Evolutionary conservation across 192 early-diverging fungal species (phyloP).

Genomic region (Coemansia sp.): DNA sequence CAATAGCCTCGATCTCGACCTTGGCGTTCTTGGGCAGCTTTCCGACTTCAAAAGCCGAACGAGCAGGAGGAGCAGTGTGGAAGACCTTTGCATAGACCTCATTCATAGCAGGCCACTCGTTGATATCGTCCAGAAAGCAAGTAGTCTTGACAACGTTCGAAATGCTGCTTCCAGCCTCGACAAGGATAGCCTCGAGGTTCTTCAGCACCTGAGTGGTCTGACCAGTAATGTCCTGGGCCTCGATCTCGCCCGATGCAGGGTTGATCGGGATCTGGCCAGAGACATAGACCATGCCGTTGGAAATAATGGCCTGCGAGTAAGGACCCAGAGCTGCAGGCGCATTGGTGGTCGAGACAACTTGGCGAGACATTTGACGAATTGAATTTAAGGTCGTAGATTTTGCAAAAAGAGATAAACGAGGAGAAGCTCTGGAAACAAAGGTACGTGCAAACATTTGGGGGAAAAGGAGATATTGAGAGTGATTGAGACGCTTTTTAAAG

Average conservation of each 20-base stretch:
- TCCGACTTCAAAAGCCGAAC: slow-evolving; percentile 85
- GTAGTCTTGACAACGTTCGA: slow-evolving; percentile 94
- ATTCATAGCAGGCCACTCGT: slow-evolving; percentile 90
- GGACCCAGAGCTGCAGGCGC: slow-evolving; percentile 76
- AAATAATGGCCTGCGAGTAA: slow-evolving; percentile 80
- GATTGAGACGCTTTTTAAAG: too few relatives aligned
- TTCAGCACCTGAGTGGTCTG: slow-evolving; percentile 77
- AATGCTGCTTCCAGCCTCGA: slow-evolving; percentile 75
- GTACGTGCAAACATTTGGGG: slow-evolving; percentile 9
- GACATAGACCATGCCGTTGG: slow-evolving; percentile 80
- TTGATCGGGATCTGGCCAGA: slow-evolving; percentile 77
- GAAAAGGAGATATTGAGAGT: background rate
- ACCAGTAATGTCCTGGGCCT: slow-evolving; percentile 65
- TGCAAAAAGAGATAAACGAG: slow-evolving; percentile 12
- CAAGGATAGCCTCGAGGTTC: slow-evolving; percentile 84
- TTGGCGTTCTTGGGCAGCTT: slow-evolving; percentile 86
- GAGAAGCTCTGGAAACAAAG: background rate
- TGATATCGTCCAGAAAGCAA: slow-evolving; percentile 90
- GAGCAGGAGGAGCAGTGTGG: slow-evolving; percentile 65
- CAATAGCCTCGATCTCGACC: slow-evolving; percentile 94
- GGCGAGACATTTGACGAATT: slow-evolving; percentile 42
- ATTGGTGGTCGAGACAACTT: slow-evolving; percentile 58
- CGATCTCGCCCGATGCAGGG: slow-evolving; percentile 74
- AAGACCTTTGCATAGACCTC: slow-evolving; percentile 82
- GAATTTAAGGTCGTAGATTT: background rate